Evolutionary conservation across 2,329 filamentous ascomycete species (phyloP).

Genomic region (Tympanopsis confertula): DNA sequence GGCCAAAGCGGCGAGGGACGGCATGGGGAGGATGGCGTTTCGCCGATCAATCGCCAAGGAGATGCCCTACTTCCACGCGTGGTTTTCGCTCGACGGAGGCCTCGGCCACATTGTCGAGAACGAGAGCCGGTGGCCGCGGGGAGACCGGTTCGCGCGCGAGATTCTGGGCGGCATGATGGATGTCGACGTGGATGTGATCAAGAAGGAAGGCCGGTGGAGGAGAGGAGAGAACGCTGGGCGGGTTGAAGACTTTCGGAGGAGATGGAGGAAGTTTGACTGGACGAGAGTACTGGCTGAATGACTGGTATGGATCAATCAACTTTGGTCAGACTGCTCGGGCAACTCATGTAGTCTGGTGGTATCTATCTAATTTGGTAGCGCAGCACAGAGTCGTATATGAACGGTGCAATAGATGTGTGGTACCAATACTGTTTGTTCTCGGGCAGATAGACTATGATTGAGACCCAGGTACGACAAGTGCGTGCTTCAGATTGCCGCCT

Average conservation of each 20-base stretch:
- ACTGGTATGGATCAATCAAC: no score
- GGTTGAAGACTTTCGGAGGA: constrained; percentile 67
- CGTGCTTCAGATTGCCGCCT: no score
- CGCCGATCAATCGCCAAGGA: constrained; percentile 76
- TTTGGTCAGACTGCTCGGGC: no score
- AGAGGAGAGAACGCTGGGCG: constrained; percentile 48
- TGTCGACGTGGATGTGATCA: constrained; percentile 68
- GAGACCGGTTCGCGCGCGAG: constrained; percentile 86
- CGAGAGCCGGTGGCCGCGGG: constrained; percentile 69
- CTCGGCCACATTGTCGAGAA: constrained; percentile 90
- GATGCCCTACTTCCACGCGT: constrained; percentile 97
- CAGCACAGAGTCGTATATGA: no score
- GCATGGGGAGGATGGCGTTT: constrained; percentile 72
- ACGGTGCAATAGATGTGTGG: no score
- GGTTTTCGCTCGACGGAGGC: constrained; percentile 87
- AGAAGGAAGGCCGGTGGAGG: constrained; percentile 79
- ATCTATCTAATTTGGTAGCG: no score
- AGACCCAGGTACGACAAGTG: no score
- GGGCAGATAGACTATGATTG: no score
- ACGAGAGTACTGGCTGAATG: constrained; percentile 45
- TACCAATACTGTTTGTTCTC: no score
- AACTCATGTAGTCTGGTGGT: no score
- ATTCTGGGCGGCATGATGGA: constrained; percentile 88
- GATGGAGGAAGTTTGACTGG: constrained; percentile 92
- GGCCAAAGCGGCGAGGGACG: constrained; percentile 47